A percentile compares a stretch with the other conserved stretches of the same genome.
phyloP scores from a whole-genome alignment of 805 yeast species.

The Candida tallmaniae region DNA sequence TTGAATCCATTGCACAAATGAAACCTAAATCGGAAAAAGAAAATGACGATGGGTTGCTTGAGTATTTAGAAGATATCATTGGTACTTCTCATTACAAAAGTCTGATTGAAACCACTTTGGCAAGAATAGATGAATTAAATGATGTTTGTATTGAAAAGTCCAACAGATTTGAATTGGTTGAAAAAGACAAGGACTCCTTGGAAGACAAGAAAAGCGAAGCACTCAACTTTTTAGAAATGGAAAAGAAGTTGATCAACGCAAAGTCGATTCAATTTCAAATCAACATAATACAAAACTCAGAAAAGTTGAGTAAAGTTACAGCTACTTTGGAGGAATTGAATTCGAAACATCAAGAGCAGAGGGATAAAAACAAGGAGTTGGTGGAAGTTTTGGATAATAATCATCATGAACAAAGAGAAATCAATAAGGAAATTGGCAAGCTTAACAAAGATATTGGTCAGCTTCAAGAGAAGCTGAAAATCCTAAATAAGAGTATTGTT shows the following conservation, averaged over 20 bases:
- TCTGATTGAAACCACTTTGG: slow-evolving; percentile 60
- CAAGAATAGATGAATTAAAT: slow-evolving; percentile 67
- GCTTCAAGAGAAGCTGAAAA: slow-evolving; percentile 26
- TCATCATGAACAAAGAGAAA: slow-evolving; percentile 23
- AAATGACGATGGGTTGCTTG: slow-evolving; percentile 88
- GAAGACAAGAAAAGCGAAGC: slow-evolving; percentile 73
- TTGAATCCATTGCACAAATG: slow-evolving; percentile 98
- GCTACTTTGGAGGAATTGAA: slow-evolving; percentile 27
- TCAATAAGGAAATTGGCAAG: slow-evolving; percentile 21
- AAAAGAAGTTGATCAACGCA: slow-evolving; percentile 53
- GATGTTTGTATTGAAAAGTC: slow-evolving; percentile 80
- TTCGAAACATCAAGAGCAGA: slow-evolving; percentile 30
- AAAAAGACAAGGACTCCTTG: slow-evolving; percentile 59
- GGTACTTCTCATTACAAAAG: slow-evolving; percentile 86
- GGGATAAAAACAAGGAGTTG: slow-evolving; percentile 21
- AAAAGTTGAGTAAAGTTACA: slow-evolving; percentile 35
- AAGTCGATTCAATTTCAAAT: slow-evolving; percentile 56
- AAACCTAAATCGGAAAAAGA: slow-evolving; percentile 93
- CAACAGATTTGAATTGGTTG: slow-evolving; percentile 72
- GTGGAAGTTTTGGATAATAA: slow-evolving; percentile 23
- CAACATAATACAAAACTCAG: slow-evolving; percentile 36
- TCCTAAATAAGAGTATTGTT: slow-evolving; percentile 48
- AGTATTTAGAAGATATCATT: slow-evolving; percentile 92
- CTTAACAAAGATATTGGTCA: slow-evolving; percentile 16
- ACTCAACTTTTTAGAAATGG: slow-evolving; percentile 56